Conservation (phyloP, 352 stramenopile genomes). For the Globisporangium recalcitrans region DNA sequence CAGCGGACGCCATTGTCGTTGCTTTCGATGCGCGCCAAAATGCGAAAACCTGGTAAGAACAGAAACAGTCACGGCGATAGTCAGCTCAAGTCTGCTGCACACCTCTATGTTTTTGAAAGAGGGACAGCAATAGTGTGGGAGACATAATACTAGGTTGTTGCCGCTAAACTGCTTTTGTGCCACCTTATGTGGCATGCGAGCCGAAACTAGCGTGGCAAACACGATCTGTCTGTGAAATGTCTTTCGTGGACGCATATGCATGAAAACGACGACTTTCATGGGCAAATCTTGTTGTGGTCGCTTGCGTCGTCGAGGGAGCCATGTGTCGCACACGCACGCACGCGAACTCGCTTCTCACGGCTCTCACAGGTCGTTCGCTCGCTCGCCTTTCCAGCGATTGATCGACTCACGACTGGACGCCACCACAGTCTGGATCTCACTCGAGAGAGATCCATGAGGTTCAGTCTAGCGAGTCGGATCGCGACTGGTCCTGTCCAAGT, state of each 20-base stretch:
- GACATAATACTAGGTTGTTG: too few relatives aligned
- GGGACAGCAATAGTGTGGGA: background rate
- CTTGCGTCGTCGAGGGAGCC: background rate
- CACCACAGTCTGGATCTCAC: too few relatives aligned
- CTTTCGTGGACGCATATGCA: too few relatives aligned
- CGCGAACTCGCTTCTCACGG: background rate
- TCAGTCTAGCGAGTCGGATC: too few relatives aligned
- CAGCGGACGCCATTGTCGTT: background rate
- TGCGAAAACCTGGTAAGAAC: too few relatives aligned
- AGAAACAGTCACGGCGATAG: too few relatives aligned
- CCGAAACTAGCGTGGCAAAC: background rate
- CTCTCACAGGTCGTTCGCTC: background rate
- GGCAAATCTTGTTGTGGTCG: background rate
- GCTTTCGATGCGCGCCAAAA: background rate
- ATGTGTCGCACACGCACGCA: background rate
- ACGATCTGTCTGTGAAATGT: too few relatives aligned
- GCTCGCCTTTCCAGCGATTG: background rate
- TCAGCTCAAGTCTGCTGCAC: too few relatives aligned
- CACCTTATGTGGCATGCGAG: too few relatives aligned
- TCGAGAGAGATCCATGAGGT: background rate
- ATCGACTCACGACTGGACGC: background rate
- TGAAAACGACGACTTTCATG: too few relatives aligned
- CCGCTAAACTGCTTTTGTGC: too few relatives aligned
- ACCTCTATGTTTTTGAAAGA: too few relatives aligned
- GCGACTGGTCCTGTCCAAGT: background rate